Conservation (phyloP, 257 asterid species). For the Cruciata laevipes region DNA sequence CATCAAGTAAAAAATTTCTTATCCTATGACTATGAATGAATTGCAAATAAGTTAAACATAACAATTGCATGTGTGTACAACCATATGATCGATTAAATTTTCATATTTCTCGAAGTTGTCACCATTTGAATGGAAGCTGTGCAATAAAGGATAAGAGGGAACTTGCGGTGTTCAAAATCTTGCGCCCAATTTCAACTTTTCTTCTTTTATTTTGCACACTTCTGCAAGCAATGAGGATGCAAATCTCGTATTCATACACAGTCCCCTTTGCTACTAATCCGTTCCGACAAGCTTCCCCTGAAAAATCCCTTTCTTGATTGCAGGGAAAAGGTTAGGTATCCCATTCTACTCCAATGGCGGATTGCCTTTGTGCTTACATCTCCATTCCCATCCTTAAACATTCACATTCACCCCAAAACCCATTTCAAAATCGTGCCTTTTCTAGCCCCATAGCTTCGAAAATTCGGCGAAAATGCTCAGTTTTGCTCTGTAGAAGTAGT, state of each 20-base stretch:
- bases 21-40: too few relatives aligned
- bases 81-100: not conserved
- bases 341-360: conserved; percentile 20
- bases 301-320: conserved; percentile 9
- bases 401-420: conserved; percentile 20
- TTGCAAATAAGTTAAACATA: not conserved
- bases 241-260: not conserved
- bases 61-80: not conserved
- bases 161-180: not conserved
- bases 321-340: not conserved
- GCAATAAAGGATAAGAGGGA: not conserved
- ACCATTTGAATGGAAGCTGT: not conserved
- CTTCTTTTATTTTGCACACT: not conserved
- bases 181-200: not conserved
- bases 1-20: not conserved
- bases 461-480: conserved; percentile 24
- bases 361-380: conserved; percentile 17
- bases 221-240: not conserved
- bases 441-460: conserved; percentile 22
- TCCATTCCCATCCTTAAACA: conserved; percentile 27
- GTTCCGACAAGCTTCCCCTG: not conserved
- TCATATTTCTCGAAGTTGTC: not conserved
- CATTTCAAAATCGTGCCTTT: conserved; percentile 21
- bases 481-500: conserved; percentile 18
- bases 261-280: not conserved